Evolutionary conservation across 306 rosid genomes (phyloP), one percentile per base, ranked within the genome.

Genomic region (Vigna nakashimae): DNA sequence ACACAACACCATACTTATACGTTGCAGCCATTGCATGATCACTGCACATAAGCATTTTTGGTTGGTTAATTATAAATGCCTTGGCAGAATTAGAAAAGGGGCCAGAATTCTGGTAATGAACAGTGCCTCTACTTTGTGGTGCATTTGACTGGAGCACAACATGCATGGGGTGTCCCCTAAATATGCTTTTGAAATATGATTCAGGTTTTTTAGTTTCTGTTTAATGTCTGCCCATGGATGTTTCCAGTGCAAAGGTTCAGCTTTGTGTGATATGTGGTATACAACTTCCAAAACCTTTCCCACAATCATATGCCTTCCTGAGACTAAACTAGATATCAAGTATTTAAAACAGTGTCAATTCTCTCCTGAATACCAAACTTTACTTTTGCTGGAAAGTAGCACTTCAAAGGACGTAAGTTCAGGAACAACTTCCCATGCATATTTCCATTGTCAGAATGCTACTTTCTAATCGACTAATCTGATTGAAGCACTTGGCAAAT

Each of bases 61-160:
- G 68, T 28, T 38, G 22, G 58, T 45, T 77, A 12, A 10, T 53
- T 53, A 66, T 12, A 20, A 55, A 55, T 65, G 75, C 28, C 56
- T 2, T 43, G 73, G 11, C 42, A 46, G 14, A 14, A 42, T 9
- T 42, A 42, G 46, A 42, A 9, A 42, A 42, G 46, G 3, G 13
- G 13, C 13, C 42, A 46, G 14, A 14, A 46, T 13, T 68, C 42
- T 45, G 42, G 24, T 40, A 68, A 68, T 43, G 42, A 45, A 13
- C 4, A 46, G 73, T 46, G n/a, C 7, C 5, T 2, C 4, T 24
- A 45, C 13, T 22, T 22, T 73, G 8, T 14, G 36, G 53, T 56
- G 66, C 9, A 73, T 40, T 73, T 57, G 77, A 52, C 22, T 28
- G 36, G 42, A 38, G 67, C 42, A 56, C 26, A 73, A 73, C 65